Base-by-base conservation (phyloP, 345 rosid genomes). In the Cardiospermum halicacabum region DNA sequence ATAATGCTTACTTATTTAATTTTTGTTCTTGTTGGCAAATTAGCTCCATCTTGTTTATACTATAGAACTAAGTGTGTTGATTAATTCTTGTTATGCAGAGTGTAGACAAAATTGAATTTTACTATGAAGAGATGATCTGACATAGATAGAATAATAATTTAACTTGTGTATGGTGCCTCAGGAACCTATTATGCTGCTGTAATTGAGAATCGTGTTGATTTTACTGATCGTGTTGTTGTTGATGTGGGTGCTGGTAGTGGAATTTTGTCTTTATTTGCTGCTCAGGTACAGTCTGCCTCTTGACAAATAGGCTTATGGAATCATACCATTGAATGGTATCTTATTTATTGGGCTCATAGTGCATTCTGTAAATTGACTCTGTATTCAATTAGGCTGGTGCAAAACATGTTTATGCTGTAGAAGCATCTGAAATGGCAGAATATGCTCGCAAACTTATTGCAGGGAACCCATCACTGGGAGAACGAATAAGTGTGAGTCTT, bases 241-340 rank as follows among this genome's bases (percentile, higher is more conserved):
- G 99, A 94, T 78, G 99, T 94, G 12, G 99, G 99, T 78, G 97
- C 99, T 81, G 99, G 99, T 40, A 94, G 99, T 73, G 99, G 99
- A 53, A 94, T 94, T 71, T 81, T 94, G 71, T 94, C 99, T 25
- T 73, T 94, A 74, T 94, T 94, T 81, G 99, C 99, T 68, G 99
- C 99, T 47, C 99, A 94, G 96, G 99, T 89, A 79, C 43, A 64
- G 27, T 48, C 58, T 26, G 28, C 18, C 27, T 45, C 61, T 59
- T 42, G 16, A 11, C 18, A 24, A 15, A 15, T 36, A 48, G 55
- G 49, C 49, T 64, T 50, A 15, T 65, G 40, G 60, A 42, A 48
- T 16, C 64, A 31, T 66, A 21, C n/a, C 42, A 9, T 56, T 3
- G 8, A 18, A 54, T 18, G 37, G 56, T 43, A 2, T 60, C 22